Base-by-base conservation (phyloP, 306 rosid genomes). In the Castanospermum australe region DNA sequence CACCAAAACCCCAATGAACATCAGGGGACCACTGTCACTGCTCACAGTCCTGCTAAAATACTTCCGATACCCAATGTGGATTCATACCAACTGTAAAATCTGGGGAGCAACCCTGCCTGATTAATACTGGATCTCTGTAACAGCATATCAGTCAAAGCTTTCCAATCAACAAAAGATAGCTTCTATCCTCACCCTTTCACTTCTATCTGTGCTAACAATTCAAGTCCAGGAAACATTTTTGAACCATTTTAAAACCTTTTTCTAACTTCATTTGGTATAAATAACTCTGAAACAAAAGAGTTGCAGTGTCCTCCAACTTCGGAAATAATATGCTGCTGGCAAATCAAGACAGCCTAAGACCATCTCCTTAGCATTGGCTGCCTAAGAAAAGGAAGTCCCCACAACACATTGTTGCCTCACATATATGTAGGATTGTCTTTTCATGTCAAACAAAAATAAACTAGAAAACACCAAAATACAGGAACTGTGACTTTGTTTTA, bases 381-480 rank as follows among this genome's bases (percentile, higher is more conserved):
- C 39, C 76, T 44, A 66, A 30, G 42, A 52, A 42, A 73, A 45
- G 35, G 52, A 54, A 11, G 17, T 30, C 25, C 38, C 78, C 36
- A 54, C 22, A 55, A 52, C 2, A 18, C 6, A 57, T 35, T 24
- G 38, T 32, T 14, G 61, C 66, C 52, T 50, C 22, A 21, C 38
- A 61, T 28, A 60, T 69, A 68, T 28, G 20, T 0, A 28, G 44
- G 18, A 30, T 55, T 72, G 24, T 50, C 82, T 36, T 76, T 60
- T 48, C 39, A 51, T 14, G 17, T 25, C 59, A 68, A 38, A 38
- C 67, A 75, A 64, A 76, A 82, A 20, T n/a, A 20, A 68, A 39
- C 12, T 61, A 62, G 50, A 38, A 82, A 76, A 15, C 61, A 70
- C 22, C 32, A 69, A 61, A 69, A 55, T 17, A 56, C 15, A 69